phyloP scores from a whole-genome alignment of 2,329 filamentous ascomycete species.

The Colletotrichum camelliae region DNA sequence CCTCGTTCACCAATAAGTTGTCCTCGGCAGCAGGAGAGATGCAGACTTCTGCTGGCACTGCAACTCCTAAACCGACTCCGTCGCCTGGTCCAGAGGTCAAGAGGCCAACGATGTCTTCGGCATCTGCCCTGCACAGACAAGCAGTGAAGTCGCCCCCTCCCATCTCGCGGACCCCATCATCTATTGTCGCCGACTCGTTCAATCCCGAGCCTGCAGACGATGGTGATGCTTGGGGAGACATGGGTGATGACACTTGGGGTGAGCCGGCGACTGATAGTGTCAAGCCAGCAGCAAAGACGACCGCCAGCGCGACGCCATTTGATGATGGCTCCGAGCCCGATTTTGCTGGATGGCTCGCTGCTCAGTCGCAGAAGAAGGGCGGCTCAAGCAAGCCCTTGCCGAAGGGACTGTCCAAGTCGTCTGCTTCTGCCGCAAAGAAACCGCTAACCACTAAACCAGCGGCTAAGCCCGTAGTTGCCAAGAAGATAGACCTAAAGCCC shows the following conservation, averaged over 20 bases:
- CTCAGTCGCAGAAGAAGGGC: constrained; percentile 79
- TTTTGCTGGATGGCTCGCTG: constrained; percentile 93
- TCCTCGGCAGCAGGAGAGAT: constrained; percentile 88
- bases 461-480: constrained; percentile 53
- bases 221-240: constrained; percentile 78
- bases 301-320: constrained; percentile 57
- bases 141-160: constrained; percentile 56
- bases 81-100: constrained; percentile 44
- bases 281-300: constrained; percentile 27
- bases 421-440: constrained; percentile 43
- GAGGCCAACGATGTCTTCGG: constrained; percentile 52
- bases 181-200: constrained; percentile 53
- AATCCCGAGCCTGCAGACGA: constrained; percentile 65
- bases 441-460: constrained; percentile 36
- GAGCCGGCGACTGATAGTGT: constrained; percentile 34
- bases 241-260: constrained; percentile 56
- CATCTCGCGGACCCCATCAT: constrained; percentile 53
- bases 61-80: constrained; percentile 45
- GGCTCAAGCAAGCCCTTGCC: constrained; percentile 69
- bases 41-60: constrained; percentile 58
- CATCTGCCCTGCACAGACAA: constrained; percentile 66
- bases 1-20: constrained; percentile 95
- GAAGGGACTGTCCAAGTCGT: constrained; percentile 78
- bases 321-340: constrained; percentile 91
- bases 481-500: constrained; percentile 74